Evolutionary conservation across 2,329 filamentous ascomycete species (phyloP).

Genomic region (Metarhizium sp.): DNA sequence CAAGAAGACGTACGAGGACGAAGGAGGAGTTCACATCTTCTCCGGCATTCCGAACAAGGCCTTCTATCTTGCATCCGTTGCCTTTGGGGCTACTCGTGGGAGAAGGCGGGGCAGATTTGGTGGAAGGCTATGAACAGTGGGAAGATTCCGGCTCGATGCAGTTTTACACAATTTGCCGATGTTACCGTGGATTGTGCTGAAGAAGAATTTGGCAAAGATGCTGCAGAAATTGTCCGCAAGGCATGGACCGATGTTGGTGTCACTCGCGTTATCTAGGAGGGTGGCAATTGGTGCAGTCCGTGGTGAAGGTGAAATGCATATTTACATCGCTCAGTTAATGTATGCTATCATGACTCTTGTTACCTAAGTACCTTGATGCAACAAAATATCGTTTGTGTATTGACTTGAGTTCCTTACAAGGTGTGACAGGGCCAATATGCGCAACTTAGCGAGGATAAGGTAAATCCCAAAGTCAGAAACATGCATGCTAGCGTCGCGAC

Average conservation of each 20-base stretch:
- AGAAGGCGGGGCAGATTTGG: slow-evolving; percentile 44
- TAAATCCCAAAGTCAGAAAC: too few species aligned
- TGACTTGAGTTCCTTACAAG: too few species aligned
- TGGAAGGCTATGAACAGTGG: slow-evolving; percentile 39
- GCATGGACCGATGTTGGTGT: slow-evolving; percentile 42
- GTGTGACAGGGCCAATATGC: too few species aligned
- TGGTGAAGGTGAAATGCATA: slow-evolving; percentile 1
- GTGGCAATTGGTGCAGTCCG: slow-evolving; percentile 5
- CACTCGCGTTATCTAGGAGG: slow-evolving; percentile 11
- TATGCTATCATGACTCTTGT: not conserved
- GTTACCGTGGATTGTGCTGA: slow-evolving; percentile 36
- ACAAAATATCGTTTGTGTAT: not conserved
- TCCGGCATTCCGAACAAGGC: slow-evolving; percentile 50
- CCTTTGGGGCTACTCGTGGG: slow-evolving; percentile 45
- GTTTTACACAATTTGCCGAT: slow-evolving; percentile 39
- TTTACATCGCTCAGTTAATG: not conserved
- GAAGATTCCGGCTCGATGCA: slow-evolving; percentile 29
- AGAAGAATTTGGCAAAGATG: slow-evolving; percentile 31
- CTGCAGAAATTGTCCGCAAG: slow-evolving; percentile 32
- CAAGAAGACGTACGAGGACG: slow-evolving; percentile 31
- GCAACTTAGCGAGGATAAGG: too few species aligned
- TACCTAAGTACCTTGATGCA: not conserved
- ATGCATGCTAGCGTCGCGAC: too few species aligned
- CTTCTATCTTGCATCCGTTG: slow-evolving; percentile 39
- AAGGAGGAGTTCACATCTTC: slow-evolving; percentile 45